phyloP scores from a whole-genome alignment of 1,139 yeast genomes.

The Candida sanyaensis region DNA sequence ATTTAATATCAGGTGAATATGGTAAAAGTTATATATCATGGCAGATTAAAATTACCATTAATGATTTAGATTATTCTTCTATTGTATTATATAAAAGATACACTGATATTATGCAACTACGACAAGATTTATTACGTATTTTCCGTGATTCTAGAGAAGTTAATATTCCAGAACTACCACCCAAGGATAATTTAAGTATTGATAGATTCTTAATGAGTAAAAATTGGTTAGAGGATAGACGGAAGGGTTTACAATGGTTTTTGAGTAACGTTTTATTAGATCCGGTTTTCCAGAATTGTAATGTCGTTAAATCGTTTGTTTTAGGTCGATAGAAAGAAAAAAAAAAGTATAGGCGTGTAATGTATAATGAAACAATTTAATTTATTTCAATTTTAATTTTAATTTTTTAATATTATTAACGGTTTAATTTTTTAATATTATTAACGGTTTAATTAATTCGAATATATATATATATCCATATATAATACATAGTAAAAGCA shows the following conservation, averaged over 20 bases:
- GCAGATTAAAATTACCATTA: constrained; percentile 47
- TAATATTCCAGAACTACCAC: constrained; percentile 66
- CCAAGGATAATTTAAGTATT: constrained; percentile 52
- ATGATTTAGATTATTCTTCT: constrained; percentile 46
- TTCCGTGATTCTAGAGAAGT: constrained; percentile 20
- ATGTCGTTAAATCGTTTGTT: constrained; percentile 54
- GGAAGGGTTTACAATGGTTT: constrained; percentile 76
- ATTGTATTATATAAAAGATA: constrained; percentile 61
- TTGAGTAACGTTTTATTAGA: constrained; percentile 66
- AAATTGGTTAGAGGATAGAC: constrained; percentile 59
- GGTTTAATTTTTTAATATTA: too few relatives aligned
- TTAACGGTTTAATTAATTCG: neutral
- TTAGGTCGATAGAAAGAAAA: constrained; percentile 11
- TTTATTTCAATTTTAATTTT: too few relatives aligned
- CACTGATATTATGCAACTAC: constrained; percentile 59
- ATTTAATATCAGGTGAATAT: constrained; percentile 38
- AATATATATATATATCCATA: neutral
- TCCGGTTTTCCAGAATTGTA: constrained; percentile 54
- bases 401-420: too few relatives aligned
- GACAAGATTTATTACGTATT: constrained; percentile 31
- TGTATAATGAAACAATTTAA: neutral
- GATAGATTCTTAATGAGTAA: constrained; percentile 48
- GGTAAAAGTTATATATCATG: constrained; percentile 48
- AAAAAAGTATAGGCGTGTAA: neutral
- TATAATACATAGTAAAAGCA: neutral